phyloP scores from a whole-genome alignment of 2,329 filamentous ascomycete genomes.

The Microdochium paspali region DNA sequence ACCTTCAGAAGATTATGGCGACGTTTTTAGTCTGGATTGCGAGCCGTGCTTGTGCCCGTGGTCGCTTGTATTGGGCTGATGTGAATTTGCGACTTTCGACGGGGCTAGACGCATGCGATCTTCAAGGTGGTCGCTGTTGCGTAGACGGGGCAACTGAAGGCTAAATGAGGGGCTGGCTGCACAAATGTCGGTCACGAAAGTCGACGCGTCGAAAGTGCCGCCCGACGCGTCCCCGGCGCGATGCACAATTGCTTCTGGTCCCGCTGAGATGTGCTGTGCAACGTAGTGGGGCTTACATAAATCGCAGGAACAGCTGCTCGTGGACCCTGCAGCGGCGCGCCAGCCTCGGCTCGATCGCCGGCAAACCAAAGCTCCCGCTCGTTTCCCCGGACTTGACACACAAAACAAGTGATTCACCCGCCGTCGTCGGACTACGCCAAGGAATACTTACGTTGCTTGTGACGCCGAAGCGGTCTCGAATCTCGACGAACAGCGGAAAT shows the following conservation, averaged over 20 bases:
- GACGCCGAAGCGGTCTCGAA: no score
- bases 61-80: no score
- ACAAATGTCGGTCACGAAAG: neutral
- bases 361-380: neutral
- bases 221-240: neutral
- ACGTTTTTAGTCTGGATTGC: neutral
- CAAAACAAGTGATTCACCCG: neutral
- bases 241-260: neutral
- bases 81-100: constrained; percentile 16
- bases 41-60: no score
- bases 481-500: no score
- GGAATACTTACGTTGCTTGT: neutral
- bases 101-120: neutral
- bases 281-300: neutral
- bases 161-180: neutral
- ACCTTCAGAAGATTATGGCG: no score
- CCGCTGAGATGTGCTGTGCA: neutral
- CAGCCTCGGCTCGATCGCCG: neutral
- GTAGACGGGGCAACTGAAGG: neutral
- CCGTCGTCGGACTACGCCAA: neutral
- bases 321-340: neutral
- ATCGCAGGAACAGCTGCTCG: neutral
- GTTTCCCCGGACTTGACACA: neutral
- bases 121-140: neutral
- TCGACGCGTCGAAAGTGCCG: neutral